Conservation (phyloP, 345 rosid genomes). For the Dipteronia dyeriana region DNA sequence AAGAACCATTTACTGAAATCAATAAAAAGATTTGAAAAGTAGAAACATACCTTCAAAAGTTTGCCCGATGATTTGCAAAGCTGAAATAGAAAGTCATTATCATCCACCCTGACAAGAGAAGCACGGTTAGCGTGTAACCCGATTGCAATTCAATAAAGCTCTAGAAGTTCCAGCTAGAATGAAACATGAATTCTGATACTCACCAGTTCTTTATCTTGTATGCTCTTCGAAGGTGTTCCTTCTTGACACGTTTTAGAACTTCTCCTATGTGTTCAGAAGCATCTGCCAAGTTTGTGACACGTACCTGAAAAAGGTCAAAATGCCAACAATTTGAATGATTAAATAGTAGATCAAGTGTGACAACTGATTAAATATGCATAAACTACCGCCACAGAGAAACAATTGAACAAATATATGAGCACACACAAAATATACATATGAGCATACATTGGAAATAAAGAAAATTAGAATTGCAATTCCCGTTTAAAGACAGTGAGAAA, state of each 20-base stretch:
- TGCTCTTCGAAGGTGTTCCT: constrained; percentile 83
- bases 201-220: constrained; percentile 87
- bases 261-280: constrained; percentile 93
- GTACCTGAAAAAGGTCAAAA: constrained; percentile 47
- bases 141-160: background rate
- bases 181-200: constrained; percentile 11
- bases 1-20: background rate
- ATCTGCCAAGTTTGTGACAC: constrained; percentile 80
- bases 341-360: background rate
- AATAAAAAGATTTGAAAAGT: background rate
- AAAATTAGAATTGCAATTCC: no score
- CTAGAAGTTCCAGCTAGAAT: background rate
- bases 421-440: background rate
- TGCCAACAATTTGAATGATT: background rate
- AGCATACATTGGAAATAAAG: background rate
- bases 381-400: background rate
- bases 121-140: background rate
- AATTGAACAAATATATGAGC: background rate
- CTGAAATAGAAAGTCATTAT: constrained; percentile 78
- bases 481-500: no score
- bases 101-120: constrained; percentile 71
- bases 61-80: constrained; percentile 79
- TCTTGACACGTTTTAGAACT: constrained; percentile 86
- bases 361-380: background rate
- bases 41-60: constrained; percentile 65